Evolutionary conservation across 2,329 filamentous ascomycete species (phyloP).

Genomic region (Pestalotiopsis sp.): DNA sequence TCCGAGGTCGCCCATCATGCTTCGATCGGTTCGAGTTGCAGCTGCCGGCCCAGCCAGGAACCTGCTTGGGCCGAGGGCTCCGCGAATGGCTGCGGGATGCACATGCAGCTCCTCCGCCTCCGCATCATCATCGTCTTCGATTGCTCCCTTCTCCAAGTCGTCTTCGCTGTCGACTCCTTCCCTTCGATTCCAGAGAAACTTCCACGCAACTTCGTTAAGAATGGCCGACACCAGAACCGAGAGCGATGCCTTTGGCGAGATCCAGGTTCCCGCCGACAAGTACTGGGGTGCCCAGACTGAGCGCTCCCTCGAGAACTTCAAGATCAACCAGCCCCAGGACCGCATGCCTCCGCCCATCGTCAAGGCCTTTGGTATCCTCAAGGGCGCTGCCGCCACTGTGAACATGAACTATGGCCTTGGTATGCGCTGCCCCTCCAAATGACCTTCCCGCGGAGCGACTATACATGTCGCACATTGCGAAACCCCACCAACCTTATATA

Average conservation of each 20-base stretch:
- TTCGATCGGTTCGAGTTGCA: constrained; percentile 38
- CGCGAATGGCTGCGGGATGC: constrained; percentile 28
- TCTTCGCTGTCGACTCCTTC: constrained; percentile 19
- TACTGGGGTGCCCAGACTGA: constrained; percentile 99
- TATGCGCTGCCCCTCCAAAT: constrained; percentile 35
- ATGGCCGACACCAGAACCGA: constrained; percentile 73
- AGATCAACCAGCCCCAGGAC: constrained; percentile 98
- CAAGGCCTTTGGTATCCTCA: constrained; percentile 93
- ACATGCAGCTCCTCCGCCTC: constrained; percentile 32
- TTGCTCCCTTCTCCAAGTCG: constrained; percentile 19
- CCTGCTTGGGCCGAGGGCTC: constrained; percentile 35
- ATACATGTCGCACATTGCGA: not conserved
- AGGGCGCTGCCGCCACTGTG: constrained; percentile 92
- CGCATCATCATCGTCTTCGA: constrained; percentile 21
- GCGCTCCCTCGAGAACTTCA: constrained; percentile 95
- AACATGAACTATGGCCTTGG: constrained; percentile 95
- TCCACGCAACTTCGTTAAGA: constrained; percentile 48
- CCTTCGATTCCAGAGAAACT: constrained; percentile 33
- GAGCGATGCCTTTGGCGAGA: constrained; percentile 96
- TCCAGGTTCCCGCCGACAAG: constrained; percentile 87
- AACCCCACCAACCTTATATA: constrained; percentile 20
- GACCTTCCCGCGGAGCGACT: not conserved
- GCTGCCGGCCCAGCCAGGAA: constrained; percentile 30
- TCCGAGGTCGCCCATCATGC: constrained; percentile 25
- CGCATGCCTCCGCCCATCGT: constrained; percentile 95